Conservation (phyloP, 805 yeast genomes). For the Kluyveromyces dobzhanskii region DNA sequence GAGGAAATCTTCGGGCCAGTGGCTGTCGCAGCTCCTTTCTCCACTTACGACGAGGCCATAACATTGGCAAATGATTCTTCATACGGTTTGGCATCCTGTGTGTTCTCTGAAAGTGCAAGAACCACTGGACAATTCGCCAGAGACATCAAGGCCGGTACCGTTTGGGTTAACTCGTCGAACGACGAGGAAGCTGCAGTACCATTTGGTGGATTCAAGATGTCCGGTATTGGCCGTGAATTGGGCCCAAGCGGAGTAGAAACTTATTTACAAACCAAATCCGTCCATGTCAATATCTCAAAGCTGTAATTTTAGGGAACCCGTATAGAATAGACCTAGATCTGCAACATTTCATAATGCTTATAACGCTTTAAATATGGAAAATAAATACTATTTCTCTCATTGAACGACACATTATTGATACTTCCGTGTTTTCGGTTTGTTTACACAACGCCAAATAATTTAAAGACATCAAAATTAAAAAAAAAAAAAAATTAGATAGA, state of each 20-base stretch:
- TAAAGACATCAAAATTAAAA: too few relatives aligned
- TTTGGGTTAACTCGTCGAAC: conserved; percentile 63
- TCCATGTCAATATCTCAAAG: conserved; percentile 39
- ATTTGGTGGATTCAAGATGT: conserved; percentile 74
- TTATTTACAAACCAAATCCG: conserved; percentile 68
- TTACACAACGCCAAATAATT: too few relatives aligned
- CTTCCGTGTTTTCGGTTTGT: too few relatives aligned
- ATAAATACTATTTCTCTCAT: too few relatives aligned
- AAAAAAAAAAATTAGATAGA: too few relatives aligned
- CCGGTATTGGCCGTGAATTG: conserved; percentile 77
- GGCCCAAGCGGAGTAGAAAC: conserved; percentile 64
- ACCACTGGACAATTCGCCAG: conserved; percentile 58
- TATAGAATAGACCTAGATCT: too few relatives aligned
- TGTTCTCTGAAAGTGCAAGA: conserved; percentile 59
- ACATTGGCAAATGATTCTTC: conserved; percentile 32
- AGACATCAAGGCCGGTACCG: conserved; percentile 56
- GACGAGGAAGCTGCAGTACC: conserved; percentile 59
- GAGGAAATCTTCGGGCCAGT: conserved; percentile 43
- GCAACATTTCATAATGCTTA: too few relatives aligned
- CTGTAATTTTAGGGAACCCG: too few relatives aligned
- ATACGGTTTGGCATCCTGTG: conserved; percentile 39
- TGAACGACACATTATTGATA: too few relatives aligned
- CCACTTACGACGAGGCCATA: conserved; percentile 33
- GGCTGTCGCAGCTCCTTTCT: conserved; percentile 31
- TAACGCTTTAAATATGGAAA: too few relatives aligned